phyloP scores from a whole-genome alignment of 805 yeast genomes.

The Barnettozyma wickerhamii region DNA sequence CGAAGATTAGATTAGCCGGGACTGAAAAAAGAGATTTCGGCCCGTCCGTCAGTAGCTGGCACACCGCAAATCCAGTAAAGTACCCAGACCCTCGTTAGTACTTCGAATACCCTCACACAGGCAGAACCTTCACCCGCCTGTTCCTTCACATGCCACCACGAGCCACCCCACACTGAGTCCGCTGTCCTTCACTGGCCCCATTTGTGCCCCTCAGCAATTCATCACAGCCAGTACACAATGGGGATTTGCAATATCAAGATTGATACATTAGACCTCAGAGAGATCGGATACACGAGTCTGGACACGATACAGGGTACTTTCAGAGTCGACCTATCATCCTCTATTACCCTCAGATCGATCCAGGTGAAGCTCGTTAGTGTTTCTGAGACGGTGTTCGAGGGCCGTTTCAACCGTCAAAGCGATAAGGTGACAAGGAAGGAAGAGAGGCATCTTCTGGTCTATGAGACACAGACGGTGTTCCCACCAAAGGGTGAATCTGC shows the following conservation, averaged over 20 bases:
- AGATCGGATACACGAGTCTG: slow-evolving; percentile 36
- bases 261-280: slow-evolving; percentile 3
- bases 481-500: slow-evolving; percentile 42
- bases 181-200: too few relatives aligned
- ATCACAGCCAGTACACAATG: not conserved
- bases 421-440: slow-evolving; percentile 7
- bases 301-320: slow-evolving; percentile 42
- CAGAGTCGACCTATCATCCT: slow-evolving; percentile 32
- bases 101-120: too few relatives aligned
- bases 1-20: too few relatives aligned
- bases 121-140: too few relatives aligned
- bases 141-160: too few relatives aligned
- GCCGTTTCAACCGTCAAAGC: slow-evolving; percentile 10
- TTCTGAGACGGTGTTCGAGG: slow-evolving; percentile 33
- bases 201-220: too few relatives aligned
- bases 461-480: slow-evolving; percentile 43
- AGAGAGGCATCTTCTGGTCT: slow-evolving; percentile 36
- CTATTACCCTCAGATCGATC: slow-evolving; percentile 38
- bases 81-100: too few relatives aligned
- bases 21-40: too few relatives aligned
- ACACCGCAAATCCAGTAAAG: too few relatives aligned
- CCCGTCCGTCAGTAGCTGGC: too few relatives aligned
- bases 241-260: slow-evolving; percentile 9
- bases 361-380: slow-evolving; percentile 49
- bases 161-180: too few relatives aligned